Evolutionary conservation across 257 asterid species (phyloP), one percentile per base, ranked within the genome.

Genomic region (Solanum arcanum): DNA sequence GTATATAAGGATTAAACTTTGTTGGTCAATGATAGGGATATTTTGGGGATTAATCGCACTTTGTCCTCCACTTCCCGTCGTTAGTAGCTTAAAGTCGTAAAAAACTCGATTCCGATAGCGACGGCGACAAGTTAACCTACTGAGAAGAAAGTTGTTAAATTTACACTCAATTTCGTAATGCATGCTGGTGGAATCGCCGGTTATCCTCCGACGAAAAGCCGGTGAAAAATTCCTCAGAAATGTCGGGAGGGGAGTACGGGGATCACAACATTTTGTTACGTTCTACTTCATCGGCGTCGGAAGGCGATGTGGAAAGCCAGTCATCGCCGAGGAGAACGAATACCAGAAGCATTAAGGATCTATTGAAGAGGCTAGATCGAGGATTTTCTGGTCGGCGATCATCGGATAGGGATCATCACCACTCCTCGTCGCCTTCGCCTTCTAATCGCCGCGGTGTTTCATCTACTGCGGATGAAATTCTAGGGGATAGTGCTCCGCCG

Each of bases 401-500:
- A 2, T 81, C 76, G 25, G 90, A 42, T 56, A 75, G 78, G 41
- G 87, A 60, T 29, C 88, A 74, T 33, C 80, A 42, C 37, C 59
- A 27, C 29, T 88, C 92, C 66, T 88, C 90, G 60, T 49, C 91
- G 73, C 92, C 92, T 29, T 91, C 91, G 18, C 16, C 87, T 59
- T 89, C 93, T 15, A 92, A 89, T 91, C 97, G 81, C 56, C 96
- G 76, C 46, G 89, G 88, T 77, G 84, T 25, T 77, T 77, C 62
- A 5, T 16, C 44, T 33, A 72, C 78, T 33, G 23, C 78, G 78
- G 90, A 94, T 72, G 98, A 96, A 88, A 86, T 89, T 46, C 94
- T 94, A 15, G 98, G 93, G 29, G 97, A 95, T 81, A 93, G 98
- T 64, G 98, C 99, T 31, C 99, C 99, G 73, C 99, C 99, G 21